Evolutionary conservation across 345 rosid species (phyloP), one percentile per base, ranked within the genome.

Genomic region (Bruguiera parviflora): DNA sequence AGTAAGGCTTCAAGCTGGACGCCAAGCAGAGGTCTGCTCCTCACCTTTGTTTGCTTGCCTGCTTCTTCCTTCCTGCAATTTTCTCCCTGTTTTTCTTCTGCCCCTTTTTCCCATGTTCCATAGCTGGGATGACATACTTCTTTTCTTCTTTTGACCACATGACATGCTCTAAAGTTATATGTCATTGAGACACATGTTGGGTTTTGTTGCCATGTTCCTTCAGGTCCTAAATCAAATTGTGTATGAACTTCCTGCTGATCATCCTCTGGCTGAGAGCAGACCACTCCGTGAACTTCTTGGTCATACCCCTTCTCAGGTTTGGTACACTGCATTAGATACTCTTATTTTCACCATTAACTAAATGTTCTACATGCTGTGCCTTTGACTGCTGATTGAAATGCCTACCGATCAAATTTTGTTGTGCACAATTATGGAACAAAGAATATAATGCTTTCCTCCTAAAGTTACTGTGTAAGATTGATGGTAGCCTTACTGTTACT

Each of bases 191-290:
- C 43, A 13, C 24, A 24, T 18, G 49, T 28, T 35, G n/a, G 46
- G 31, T 58, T 62, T 24, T 53, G 18, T 63, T 61, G n/a, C 68
- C 8, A 58, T 35, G 11, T 21, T 61, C 69, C 22, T 64, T 16
- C 76, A 93, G 97, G 87, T 93, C 74, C 78, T 93, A 32, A 91
- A 93, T 88, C 98, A 91, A 88, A 93, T 93, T 74, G 91, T 91
- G n/a, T 91, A 83, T 49, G 94, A 83, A 80, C 89, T 93, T 78
- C 97, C 97, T 63, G 84, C 94, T 61, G 97, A 87, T 49, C 97
- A 93, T 82, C 98, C 98, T 39, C 72, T 93, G 19, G 88, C 96
- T 46, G 96, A 89, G 74, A 89, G 88, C 82, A 86, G 68, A 77
- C 97, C 98, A 0, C 77, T 93, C 69, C 88, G 72, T 3, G 96